A percentile compares a stretch with the other conserved stretches of the same genome.
Conservation (phyloP, 805 yeast species). For the Ogataea nakhonphanomensis region DNA sequence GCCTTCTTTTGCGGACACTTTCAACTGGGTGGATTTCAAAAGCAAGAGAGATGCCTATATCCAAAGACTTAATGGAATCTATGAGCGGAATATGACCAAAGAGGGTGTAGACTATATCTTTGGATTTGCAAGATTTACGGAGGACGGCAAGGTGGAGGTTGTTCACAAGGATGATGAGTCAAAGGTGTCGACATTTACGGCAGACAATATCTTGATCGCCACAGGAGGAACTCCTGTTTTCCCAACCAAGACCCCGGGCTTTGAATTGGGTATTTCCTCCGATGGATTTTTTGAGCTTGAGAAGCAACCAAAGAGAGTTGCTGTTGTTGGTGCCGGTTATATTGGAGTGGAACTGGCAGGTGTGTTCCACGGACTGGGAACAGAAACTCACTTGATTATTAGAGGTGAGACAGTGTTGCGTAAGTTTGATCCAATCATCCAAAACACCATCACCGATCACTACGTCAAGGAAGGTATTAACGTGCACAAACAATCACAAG, state of each 20-base stretch:
- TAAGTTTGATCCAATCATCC: slow-evolving; percentile 79
- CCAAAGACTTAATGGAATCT: slow-evolving; percentile 84
- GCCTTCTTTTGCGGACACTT: slow-evolving; percentile 51
- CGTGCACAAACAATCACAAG: slow-evolving; percentile 66
- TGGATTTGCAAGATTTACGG: slow-evolving; percentile 80
- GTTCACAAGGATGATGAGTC: slow-evolving; percentile 57
- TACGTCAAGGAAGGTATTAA: slow-evolving; percentile 80
- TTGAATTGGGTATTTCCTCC: slow-evolving; percentile 78
- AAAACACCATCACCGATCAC: slow-evolving; percentile 71
- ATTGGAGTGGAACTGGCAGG: slow-evolving; percentile 96
- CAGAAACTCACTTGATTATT: slow-evolving; percentile 82
- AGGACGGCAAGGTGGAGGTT: slow-evolving; percentile 77
- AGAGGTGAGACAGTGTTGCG: slow-evolving; percentile 91
- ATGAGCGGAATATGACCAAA: slow-evolving; percentile 78
- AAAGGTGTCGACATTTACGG: slow-evolving; percentile 52
- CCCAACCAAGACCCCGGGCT: slow-evolving; percentile 73
- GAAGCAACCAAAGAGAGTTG: slow-evolving; percentile 86
- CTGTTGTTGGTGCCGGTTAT: slow-evolving; percentile 96
- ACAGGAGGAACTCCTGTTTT: slow-evolving; percentile 86
- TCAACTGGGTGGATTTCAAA: slow-evolving; percentile 82
- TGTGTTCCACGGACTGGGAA: slow-evolving; percentile 82
- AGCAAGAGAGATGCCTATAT: slow-evolving; percentile 90
- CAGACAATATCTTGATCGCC: slow-evolving; percentile 82
- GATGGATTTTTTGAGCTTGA: slow-evolving; percentile 87
- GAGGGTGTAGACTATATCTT: slow-evolving; percentile 86